A percentile compares a stretch with the other conserved stretches of the same genome.
Conservation (phyloP, 2,329 filamentous ascomycete genomes). For the Aaosphaeria pasadenensis region DNA sequence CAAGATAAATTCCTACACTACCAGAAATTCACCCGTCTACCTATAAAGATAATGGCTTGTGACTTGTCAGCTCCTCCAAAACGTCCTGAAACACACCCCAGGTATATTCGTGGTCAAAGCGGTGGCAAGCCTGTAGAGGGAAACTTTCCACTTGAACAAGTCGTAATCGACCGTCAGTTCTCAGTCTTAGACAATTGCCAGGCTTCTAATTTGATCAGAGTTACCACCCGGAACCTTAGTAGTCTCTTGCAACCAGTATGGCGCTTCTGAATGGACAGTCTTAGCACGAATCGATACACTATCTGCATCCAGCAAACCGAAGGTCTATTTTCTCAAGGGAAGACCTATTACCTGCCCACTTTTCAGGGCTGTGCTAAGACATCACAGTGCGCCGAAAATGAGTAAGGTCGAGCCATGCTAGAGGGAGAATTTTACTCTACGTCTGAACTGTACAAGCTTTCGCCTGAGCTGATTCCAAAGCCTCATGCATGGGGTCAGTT, state of each 20-base stretch:
- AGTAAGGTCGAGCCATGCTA: neutral
- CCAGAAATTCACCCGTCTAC: too few relatives aligned
- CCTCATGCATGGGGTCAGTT: slow-evolving; percentile 11
- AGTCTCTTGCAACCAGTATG: neutral
- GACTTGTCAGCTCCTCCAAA: too few relatives aligned
- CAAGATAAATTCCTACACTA: too few relatives aligned
- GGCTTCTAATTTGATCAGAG: neutral
- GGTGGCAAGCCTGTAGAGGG: neutral
- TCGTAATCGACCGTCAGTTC: neutral
- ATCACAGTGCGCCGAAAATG: neutral
- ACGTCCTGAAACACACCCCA: too few relatives aligned
- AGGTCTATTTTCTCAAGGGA: neutral
- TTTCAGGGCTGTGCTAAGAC: neutral
- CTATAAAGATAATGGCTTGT: too few relatives aligned
- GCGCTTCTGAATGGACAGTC: neutral
- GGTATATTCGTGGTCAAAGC: neutral
- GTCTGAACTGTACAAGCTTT: slow-evolving; percentile 1
- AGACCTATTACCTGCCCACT: neutral
- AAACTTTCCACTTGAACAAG: neutral
- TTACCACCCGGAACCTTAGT: neutral
- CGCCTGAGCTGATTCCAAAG: slow-evolving; percentile 8
- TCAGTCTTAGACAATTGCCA: neutral
- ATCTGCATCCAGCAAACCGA: neutral
- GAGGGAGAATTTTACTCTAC: slow-evolving; percentile 2
- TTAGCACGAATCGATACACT: neutral